A percentile compares a stretch with the other conserved stretches of the same genome.
Evolutionary conservation across 2,329 filamentous ascomycete species (phyloP).

Genomic region (Grosmannia clavigera): DNA sequence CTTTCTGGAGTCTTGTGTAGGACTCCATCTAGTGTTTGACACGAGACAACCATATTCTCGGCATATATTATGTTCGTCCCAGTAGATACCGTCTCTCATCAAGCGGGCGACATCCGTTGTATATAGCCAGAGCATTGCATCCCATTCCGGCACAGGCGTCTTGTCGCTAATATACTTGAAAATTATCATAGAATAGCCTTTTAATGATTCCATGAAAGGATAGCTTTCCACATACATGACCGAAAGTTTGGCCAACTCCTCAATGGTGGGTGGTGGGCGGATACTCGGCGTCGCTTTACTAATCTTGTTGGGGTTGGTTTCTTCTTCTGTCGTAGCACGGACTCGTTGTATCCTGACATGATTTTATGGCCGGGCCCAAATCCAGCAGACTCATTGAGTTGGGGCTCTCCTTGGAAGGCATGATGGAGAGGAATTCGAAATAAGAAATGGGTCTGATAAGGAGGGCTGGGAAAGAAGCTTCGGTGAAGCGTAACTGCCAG

Average conservation of each 20-base stretch:
- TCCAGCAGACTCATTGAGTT: not conserved
- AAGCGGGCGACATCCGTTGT: not conserved
- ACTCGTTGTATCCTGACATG: not conserved
- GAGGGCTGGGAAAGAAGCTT: not conserved
- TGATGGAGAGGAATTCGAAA: not conserved
- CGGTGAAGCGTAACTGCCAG: not conserved
- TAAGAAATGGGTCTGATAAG: not conserved
- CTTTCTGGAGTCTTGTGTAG: not conserved
- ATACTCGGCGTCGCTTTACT: not conserved
- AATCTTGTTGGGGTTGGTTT: not conserved
- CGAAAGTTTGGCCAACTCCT: not conserved
- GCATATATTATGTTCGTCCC: not conserved
- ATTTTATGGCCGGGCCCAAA: not conserved
- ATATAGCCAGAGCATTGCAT: not conserved
- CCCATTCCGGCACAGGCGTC: not conserved
- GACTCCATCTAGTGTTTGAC: not conserved
- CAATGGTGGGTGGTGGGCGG: not conserved
- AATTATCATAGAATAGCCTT: not conserved
- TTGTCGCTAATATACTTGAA: not conserved
- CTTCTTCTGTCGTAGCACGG: not conserved
- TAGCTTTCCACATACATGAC: not conserved
- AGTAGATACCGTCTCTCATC: not conserved
- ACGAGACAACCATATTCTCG: not conserved
- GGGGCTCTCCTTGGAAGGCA: not conserved
- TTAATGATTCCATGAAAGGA: not conserved